Base-by-base conservation (phyloP, 768 basidiomycete genomes). In the Cystobasidiopsis lactophilus region DNA sequence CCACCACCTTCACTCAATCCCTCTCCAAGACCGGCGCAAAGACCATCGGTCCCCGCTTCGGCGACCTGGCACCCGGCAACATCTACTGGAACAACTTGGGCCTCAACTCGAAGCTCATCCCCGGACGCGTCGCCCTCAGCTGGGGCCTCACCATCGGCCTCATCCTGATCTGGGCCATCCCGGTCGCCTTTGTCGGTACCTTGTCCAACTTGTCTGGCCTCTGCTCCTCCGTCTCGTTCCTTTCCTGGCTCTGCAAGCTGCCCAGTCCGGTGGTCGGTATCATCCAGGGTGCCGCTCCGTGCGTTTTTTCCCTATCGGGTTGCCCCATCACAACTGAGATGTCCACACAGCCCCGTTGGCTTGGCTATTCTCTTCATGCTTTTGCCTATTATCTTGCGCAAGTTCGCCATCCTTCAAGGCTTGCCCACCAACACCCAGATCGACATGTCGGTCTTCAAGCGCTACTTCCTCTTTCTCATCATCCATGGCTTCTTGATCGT, bases 291-390 rank as follows among this genome's bases (percentile, higher is more conserved):
- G 41, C 7, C 41, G 9, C 41, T n/a, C 26, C 19, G 7, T 43
- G 9, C 7, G 7, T 43, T 7, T 7, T 43, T 7, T 43, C 9
- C 9, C 41, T 43, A 7, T 27, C 21, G 9, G 26, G 7, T 43
- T 7, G 19, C 33, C 33, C 16, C 33, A 16, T 7, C 16, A 7
- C 16, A 35, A 16, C 7, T 35, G 7, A 7, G 16, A 35, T 7
- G 33, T 35, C 9, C 33, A 7, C 9, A 7, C 33, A 7, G 9
- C 2, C 79, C 88, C 0, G 78, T 85, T 23, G 64, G 85, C 47
- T 77, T 98, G 48, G 85, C 85, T 0, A 73, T 96, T 18, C 73
- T 98, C 49, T 86, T 88, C 78, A 76, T 86, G 77, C 70, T 96
- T 5, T 71, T 98, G 1, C 79, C 79, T 0, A 82, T 86, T 62